A percentile compares a stretch with the other conserved stretches of the same genome.
These are phyloP conservation scores for Perilla frutescens DNA, from an alignment of 257 asterid species.

Conservation along the genomic window DNA sequence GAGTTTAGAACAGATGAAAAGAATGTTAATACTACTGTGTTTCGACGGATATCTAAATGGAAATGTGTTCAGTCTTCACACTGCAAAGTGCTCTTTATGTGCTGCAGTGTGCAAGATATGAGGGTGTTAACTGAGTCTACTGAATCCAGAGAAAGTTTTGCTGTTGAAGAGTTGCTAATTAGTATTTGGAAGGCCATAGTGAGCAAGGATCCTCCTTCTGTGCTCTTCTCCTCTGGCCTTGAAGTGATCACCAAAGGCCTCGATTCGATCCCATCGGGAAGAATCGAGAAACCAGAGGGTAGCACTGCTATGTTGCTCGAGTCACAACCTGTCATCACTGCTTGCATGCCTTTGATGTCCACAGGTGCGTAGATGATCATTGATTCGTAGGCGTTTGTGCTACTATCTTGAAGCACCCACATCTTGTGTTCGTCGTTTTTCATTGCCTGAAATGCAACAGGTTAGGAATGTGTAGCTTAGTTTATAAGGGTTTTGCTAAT, in stretches of 20 bases:
- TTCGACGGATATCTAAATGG: not conserved
- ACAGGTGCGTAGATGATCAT: constrained; percentile 74
- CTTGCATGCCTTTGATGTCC: constrained; percentile 69
- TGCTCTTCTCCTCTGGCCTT: constrained; percentile 62
- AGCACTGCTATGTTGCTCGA: constrained; percentile 69
- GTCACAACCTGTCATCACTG: constrained; percentile 83
- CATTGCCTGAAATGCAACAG: constrained; percentile 52
- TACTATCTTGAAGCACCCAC: constrained; percentile 81
- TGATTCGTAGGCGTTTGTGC: constrained; percentile 70
- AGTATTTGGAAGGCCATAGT: constrained; percentile 74
- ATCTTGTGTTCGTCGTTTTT: constrained; percentile 49
- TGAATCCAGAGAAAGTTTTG: constrained; percentile 56
- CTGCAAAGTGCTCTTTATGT: constrained; percentile 68
- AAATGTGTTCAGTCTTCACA: constrained; percentile 59
- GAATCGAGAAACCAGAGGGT: constrained; percentile 82
- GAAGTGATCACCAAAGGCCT: constrained; percentile 68
- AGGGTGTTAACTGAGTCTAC: constrained; percentile 66
- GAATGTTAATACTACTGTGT: constrained; percentile 11
- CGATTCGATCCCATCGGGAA: constrained; percentile 76
- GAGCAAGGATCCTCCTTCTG: constrained; percentile 82
- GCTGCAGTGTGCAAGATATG: constrained; percentile 65
- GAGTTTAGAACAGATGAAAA: not conserved
- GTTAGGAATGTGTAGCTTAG: constrained; percentile 17
- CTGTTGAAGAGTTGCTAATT: constrained; percentile 56
- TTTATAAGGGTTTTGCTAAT: not conserved